Base-by-base conservation (phyloP, 805 yeast species). In the Kodamaea hsintzibuensis region DNA sequence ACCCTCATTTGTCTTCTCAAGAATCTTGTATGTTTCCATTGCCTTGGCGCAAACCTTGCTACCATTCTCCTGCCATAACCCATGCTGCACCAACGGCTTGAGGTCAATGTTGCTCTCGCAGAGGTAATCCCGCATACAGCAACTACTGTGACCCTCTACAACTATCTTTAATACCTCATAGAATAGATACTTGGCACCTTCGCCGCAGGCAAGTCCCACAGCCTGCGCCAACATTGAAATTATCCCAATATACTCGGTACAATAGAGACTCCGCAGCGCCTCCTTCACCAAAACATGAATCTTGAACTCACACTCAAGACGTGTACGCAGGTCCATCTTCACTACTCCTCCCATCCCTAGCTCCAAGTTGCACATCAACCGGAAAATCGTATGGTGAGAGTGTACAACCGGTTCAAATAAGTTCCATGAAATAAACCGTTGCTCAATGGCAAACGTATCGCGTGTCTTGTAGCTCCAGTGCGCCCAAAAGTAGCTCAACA, bases 401-500 rank as follows among this genome's bases (percentile, higher is more conserved):
- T 67, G 72, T 4, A 72, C 58, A 3, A 60, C 51, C 5, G 77
- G 78, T 7, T 65, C 6, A 53, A 13, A 49, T 10, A 69, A 49
- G 5, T 65, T 62, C 79, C 81, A 78, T 2, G 54, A 57, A 10
- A 57, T 46, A 50, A 74, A 74, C 42, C 57, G 60, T 16, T n/a
- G 25, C 17, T 53, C 22, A 8, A 59, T 51, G 8, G 55, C 54
- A 0, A 59, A 35, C 19, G 66, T 62, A 7, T 64, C 55, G 7
- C 44, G 42, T 3, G 48, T 45, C 16, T 51, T 19, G 37, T 38
- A 76, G 18, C 62, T 61, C 82, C 81, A 80, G 55, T 79, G 81
- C 8, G 72, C 65, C 64, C 78, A 76, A 52, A 81, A 76, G 56
- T 78, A 81, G 47, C 69, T 71, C 14, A 80, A 60, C 2, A 80